A percentile compares a stretch with the other conserved stretches of the same genome.
Evolutionary conservation across 805 yeast genomes (phyloP).

Genomic region (Schwanniomyces vanrijiae): DNA sequence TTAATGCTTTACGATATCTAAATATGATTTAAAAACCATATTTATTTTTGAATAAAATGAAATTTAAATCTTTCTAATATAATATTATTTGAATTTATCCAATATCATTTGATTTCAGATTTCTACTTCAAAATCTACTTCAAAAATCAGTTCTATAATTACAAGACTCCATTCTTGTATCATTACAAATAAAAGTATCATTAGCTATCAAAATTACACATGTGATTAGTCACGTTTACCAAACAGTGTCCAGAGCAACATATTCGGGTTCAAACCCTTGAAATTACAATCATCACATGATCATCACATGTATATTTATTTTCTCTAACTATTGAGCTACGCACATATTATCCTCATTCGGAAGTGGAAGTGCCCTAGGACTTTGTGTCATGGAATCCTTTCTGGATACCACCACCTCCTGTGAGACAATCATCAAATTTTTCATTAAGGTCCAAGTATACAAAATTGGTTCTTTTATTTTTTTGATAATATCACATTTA

Average conservation of each 20-base stretch:
- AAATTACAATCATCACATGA: not conserved
- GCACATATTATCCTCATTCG: not conserved
- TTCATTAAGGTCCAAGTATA: not conserved
- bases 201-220: not conserved
- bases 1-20: too few species aligned
- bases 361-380: not conserved
- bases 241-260: not conserved
- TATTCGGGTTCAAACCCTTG: not conserved
- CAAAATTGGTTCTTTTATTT: not conserved
- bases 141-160: too few species aligned
- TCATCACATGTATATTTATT: not conserved
- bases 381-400: not conserved
- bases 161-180: too few species aligned
- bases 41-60: too few species aligned
- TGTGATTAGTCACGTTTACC: not conserved
- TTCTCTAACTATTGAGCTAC: not conserved
- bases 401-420: not conserved
- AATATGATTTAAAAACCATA: too few species aligned
- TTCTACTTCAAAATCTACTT: too few species aligned
- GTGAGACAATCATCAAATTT: not conserved
- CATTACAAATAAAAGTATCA: too few species aligned
- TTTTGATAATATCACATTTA: constrained; percentile 1
- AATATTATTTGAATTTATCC: too few species aligned
- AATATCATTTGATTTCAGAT: too few species aligned
- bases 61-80: too few species aligned